Percentiles rank a stretch among this genome's conserved stretches.
Conservation (phyloP, 176 grass and related monocot species). For the Bolboschoenus planiculmis region DNA sequence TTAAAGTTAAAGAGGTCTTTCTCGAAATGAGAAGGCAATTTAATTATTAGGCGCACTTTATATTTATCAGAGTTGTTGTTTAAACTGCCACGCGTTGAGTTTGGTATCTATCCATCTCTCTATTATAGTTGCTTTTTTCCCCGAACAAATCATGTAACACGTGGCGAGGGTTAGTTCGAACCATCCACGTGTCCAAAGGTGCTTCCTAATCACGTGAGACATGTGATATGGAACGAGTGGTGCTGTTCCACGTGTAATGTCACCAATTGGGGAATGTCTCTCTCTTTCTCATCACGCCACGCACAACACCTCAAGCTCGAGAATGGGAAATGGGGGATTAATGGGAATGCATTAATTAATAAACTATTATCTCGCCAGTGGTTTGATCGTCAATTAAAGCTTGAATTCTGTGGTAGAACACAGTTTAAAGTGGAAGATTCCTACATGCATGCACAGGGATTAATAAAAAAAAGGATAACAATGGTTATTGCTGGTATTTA, state of each 20-base stretch:
- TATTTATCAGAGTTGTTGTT: not conserved
- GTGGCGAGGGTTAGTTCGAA: not conserved
- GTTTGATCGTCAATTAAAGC: not conserved
- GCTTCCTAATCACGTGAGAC: not conserved
- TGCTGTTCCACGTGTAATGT: not conserved
- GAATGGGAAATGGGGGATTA: too few relatives aligned
- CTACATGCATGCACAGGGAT: not conserved
- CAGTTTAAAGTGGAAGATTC: not conserved
- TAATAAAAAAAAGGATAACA: not conserved
- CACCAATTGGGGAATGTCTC: not conserved
- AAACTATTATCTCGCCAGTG: not conserved
- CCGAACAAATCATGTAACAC: not conserved
- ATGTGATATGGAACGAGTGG: not conserved
- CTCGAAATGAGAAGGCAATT: not conserved
- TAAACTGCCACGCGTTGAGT: not conserved
- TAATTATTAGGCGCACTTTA: not conserved
- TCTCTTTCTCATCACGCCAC: too few relatives aligned
- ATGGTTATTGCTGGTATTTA: too few relatives aligned
- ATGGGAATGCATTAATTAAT: not conserved
- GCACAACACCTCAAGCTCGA: too few relatives aligned
- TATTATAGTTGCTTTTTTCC: not conserved
- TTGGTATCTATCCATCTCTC: constrained; percentile 1
- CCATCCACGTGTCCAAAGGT: not conserved
- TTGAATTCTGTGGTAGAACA: not conserved
- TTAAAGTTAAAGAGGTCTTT: not conserved